Conservation (phyloP, 306 rosid genomes). For the Vigna trinervia region DNA sequence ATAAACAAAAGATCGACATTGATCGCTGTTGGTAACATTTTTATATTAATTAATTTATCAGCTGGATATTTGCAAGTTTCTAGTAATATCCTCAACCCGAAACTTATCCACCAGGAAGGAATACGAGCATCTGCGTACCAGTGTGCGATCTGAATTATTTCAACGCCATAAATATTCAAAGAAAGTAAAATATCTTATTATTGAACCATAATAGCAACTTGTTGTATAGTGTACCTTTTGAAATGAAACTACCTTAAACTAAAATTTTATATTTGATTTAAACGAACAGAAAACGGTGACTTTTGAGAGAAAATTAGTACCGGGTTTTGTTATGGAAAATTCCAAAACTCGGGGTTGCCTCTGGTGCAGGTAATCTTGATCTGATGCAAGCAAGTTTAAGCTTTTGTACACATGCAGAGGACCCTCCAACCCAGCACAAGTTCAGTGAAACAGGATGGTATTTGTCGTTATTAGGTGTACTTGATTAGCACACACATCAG, state of each 20-base stretch:
- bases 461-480: slow-evolving; percentile 35
- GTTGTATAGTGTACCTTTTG: too few species aligned
- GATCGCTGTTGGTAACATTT: background rate
- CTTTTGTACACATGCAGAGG: slow-evolving; percentile 4
- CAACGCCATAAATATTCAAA: background rate
- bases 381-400: slow-evolving; percentile 36
- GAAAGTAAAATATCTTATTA: too few species aligned
- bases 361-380: slow-evolving; percentile 29
- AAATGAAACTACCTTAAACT: too few species aligned
- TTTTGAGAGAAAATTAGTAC: background rate
- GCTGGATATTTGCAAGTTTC: background rate
- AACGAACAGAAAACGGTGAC: too few species aligned
- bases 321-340: slow-evolving; percentile 22
- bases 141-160: background rate
- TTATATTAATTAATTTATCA: background rate
- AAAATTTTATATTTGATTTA: too few species aligned
- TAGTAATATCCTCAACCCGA: background rate
- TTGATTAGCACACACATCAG: slow-evolving; percentile 36
- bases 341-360: slow-evolving; percentile 49
- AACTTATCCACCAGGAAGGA: background rate
- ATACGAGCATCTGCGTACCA: background rate
- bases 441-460: slow-evolving; percentile 12
- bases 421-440: slow-evolving; percentile 36
- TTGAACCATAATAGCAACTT: too few species aligned
- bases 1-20: background rate